Conservation (phyloP, 108 stramenopile genomes). For the Aurantiochytrium sp. region DNA sequence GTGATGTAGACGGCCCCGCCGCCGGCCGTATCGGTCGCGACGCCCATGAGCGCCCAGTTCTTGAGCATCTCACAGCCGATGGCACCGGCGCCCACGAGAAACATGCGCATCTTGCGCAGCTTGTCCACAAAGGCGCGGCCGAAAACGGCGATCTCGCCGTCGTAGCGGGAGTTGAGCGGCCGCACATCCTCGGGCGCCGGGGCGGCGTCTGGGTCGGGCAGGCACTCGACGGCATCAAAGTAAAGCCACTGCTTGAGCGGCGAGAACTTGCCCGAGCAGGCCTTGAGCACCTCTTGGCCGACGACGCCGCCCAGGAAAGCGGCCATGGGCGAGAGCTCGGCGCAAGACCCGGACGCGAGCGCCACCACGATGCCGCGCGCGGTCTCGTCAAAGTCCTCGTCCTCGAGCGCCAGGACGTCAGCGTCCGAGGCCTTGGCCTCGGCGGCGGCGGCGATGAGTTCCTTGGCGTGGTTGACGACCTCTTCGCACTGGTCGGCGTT, state of each 20-base stretch:
- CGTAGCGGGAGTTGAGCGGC: conserved; percentile 44
- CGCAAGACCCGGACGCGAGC: conserved; percentile 73
- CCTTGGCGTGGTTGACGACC: conserved; percentile 41
- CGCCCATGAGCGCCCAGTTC: conserved; percentile 98
- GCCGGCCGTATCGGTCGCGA: conserved; percentile 54
- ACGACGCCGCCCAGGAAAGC: conserved; percentile 91
- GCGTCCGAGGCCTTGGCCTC: not conserved
- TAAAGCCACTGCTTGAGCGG: conserved; percentile 94
- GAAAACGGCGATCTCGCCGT: conserved; percentile 52
- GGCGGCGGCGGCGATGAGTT: not conserved
- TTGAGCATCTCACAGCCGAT: conserved; percentile 99
- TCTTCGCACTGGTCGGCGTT: conserved; percentile 63
- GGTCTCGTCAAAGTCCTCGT: conserved; percentile 58
- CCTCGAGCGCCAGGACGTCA: not conserved
- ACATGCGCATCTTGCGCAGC: conserved; percentile 42
- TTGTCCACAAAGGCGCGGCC: conserved; percentile 37
- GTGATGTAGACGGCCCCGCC: conserved; percentile 71
- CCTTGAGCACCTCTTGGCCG: conserved; percentile 99
- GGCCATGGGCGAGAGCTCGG: conserved; percentile 86
- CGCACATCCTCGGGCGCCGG: conserved; percentile 40
- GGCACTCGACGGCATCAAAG: conserved; percentile 87
- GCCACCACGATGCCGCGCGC: conserved; percentile 43
- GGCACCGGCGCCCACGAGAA: conserved; percentile 96
- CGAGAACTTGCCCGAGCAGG: conserved; percentile 93
- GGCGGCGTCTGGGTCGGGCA: conserved; percentile 54